Evolutionary conservation across 2,329 filamentous ascomycete genomes (phyloP).

Genomic region (Aureobasidium sp.): DNA sequence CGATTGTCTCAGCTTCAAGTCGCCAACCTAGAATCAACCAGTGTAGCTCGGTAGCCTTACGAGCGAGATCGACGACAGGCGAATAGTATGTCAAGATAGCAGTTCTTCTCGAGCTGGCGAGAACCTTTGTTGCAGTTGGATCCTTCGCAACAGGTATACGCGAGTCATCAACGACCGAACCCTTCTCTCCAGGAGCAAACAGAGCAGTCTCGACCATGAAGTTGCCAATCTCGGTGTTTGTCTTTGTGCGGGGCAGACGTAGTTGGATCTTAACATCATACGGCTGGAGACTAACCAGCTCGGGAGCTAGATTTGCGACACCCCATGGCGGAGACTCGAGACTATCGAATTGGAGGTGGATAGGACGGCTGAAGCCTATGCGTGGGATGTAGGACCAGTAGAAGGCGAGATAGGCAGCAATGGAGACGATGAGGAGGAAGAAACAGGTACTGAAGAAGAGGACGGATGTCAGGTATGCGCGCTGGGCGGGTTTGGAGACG

Average conservation of each 20-base stretch:
- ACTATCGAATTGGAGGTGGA: conserved; percentile 73
- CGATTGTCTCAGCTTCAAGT: conserved; percentile 69
- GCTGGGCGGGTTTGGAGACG: conserved; percentile 67
- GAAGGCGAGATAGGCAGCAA: conserved; percentile 70
- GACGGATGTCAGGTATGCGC: conserved; percentile 68
- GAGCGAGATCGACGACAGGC: conserved; percentile 68
- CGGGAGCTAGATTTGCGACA: conserved; percentile 51
- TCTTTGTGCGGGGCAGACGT: conserved; percentile 78
- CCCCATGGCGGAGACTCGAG: conserved; percentile 51
- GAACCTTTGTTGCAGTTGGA: conserved; percentile 21
- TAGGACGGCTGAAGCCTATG: conserved; percentile 65
- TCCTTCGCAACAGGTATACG: conserved; percentile 9
- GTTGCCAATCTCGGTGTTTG: conserved; percentile 83
- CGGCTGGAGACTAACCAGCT: conserved; percentile 75
- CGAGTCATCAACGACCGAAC: conserved; percentile 15
- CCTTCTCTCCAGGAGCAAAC: conserved; percentile 42
- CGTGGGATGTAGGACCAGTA: conserved; percentile 75
- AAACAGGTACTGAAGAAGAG: conserved; percentile 60
- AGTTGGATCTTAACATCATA: conserved; percentile 88
- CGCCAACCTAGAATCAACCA: conserved; percentile 74
- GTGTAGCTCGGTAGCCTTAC: conserved; percentile 69
- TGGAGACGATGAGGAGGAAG: conserved; percentile 63
- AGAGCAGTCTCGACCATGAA: conserved; percentile 93
- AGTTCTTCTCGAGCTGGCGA: conserved; percentile 70
- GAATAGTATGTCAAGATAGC: conserved; percentile 85